Percentiles rank a stretch among this genome's conserved stretches.
These are phyloP conservation scores for Madurella mycetomatis DNA, from an alignment of 2,329 filamentous ascomycete species.

Conservation along the genomic window DNA sequence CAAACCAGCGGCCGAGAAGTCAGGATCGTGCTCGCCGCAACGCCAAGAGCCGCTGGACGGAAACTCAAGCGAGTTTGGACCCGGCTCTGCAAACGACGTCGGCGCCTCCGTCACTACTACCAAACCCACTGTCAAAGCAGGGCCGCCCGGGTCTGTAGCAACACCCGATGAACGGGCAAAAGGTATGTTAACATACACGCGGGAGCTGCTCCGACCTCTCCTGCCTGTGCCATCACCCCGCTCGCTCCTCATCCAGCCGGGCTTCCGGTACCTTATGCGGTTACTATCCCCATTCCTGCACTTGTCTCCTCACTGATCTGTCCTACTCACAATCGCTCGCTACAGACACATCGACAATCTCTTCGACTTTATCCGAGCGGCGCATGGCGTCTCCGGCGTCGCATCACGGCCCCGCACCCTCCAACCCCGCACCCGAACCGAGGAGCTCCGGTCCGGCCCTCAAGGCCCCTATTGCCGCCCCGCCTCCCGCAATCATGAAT, in stretches of 20 bases:
- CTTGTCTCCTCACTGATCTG: background rate
- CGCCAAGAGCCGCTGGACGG: slow-evolving; percentile 1
- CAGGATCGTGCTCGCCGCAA: background rate
- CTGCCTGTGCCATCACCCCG: background rate
- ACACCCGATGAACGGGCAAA: slow-evolving; percentile 5
- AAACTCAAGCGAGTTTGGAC: background rate
- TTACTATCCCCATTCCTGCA: background rate
- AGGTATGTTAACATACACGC: slow-evolving; percentile 12
- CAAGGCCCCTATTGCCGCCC: slow-evolving; percentile 12
- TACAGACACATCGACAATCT: slow-evolving; percentile 16
- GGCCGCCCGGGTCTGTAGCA: background rate
- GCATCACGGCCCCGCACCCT: slow-evolving; percentile 10
- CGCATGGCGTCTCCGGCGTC: slow-evolving; percentile 12
- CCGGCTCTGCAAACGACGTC: background rate
- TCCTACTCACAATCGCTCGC: slow-evolving; percentile 9
- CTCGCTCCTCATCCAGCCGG: background rate
- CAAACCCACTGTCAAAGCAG: slow-evolving; percentile 1
- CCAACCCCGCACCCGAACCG: slow-evolving; percentile 9
- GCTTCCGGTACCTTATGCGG: background rate
- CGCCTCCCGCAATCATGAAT: slow-evolving; percentile 28
- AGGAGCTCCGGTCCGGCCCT: slow-evolving; percentile 6
- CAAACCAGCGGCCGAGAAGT: slow-evolving; percentile 3
- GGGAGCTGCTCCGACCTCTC: background rate
- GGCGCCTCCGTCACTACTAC: slow-evolving; percentile 6
- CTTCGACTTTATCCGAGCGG: slow-evolving; percentile 6